A percentile compares a stretch with the other conserved stretches of the same genome.
phyloP scores from a whole-genome alignment of 768 basidiomycete species.

The Trametes maxima region DNA sequence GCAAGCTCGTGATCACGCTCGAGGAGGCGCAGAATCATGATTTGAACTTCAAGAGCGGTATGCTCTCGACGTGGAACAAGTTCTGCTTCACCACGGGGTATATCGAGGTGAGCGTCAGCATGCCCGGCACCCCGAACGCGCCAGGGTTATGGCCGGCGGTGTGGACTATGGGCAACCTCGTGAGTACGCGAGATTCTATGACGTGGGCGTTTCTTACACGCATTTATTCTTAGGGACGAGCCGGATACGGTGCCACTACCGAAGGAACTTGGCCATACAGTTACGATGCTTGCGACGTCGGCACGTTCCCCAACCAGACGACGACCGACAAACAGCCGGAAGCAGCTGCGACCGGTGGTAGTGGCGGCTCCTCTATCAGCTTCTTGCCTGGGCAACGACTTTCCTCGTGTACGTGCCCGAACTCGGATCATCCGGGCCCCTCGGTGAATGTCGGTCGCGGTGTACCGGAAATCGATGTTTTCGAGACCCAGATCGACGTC shows the following conservation, averaged over 20 bases:
- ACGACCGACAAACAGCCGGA: conserved; percentile 56
- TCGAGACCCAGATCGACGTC: conserved; percentile 79
- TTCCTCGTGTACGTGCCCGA: conserved; percentile 86
- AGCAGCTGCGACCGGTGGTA: conserved; percentile 55
- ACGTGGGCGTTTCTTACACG: conserved; percentile 24
- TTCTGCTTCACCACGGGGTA: conserved; percentile 94
- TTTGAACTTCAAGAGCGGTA: conserved; percentile 83
- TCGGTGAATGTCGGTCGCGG: conserved; percentile 61
- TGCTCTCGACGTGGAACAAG: conserved; percentile 91
- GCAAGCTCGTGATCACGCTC: conserved; percentile 82
- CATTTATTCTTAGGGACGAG: conserved; percentile 56
- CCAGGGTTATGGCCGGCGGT: conserved; percentile 90
- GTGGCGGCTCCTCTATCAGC: conserved; percentile 59
- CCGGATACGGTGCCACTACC: conserved; percentile 88
- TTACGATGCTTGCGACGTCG: conserved; percentile 83
- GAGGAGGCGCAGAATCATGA: conserved; percentile 69
- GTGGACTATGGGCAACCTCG: conserved; percentile 79
- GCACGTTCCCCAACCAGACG: conserved; percentile 85
- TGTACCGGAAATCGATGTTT: conserved; percentile 91
- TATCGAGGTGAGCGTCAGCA: conserved; percentile 77
- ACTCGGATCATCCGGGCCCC: conserved; percentile 89
- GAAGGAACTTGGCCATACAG: conserved; percentile 86
- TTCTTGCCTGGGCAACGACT: conserved; percentile 85
- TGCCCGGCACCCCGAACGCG: conserved; percentile 61
- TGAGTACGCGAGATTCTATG: conserved; percentile 28